Evolutionary conservation across 2,329 filamentous ascomycete species (phyloP).

Genomic region (Bertia moriformis): DNA sequence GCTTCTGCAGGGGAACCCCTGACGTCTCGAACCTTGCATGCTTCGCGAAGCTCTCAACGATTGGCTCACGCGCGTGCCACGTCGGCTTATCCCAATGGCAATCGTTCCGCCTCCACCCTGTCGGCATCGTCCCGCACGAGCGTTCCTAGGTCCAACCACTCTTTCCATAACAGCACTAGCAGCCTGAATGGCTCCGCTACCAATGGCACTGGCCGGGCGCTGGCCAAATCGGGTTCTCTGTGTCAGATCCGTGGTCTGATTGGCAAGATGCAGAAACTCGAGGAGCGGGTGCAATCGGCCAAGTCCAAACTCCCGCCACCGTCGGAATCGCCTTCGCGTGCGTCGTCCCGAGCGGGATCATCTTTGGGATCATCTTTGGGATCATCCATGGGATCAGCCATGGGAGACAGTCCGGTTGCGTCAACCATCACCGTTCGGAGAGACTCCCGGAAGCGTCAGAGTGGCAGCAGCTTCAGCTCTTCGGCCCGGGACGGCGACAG

Average conservation of each 20-base stretch:
- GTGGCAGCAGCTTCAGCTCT: conserved; percentile 22
- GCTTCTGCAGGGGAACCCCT: conserved; percentile 22
- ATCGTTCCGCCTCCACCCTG: neutral
- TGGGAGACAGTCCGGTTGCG: conserved; percentile 2
- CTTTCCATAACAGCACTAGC: neutral
- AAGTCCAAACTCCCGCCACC: conserved; percentile 83
- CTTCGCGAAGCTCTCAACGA: neutral
- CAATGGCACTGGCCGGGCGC: neutral
- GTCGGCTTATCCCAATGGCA: neutral
- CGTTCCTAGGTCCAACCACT: neutral
- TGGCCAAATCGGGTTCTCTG: conserved; percentile 56
- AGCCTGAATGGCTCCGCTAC: neutral
- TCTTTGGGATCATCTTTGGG: no score
- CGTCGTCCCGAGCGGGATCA: conserved; percentile 6
- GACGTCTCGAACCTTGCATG: neutral
- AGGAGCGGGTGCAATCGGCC: conserved; percentile 80
- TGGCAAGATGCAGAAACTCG: conserved; percentile 91
- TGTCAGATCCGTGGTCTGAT: conserved; percentile 87
- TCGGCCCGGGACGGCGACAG: conserved; percentile 18
- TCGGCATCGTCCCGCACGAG: neutral
- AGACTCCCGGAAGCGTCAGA: conserved; percentile 21
- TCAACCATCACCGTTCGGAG: conserved; percentile 11
- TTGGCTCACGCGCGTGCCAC: neutral
- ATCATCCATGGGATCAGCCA: neutral
- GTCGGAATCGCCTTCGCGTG: conserved; percentile 3